phyloP scores from a whole-genome alignment of 208 protist genomes.

The Leishmania turanica region DNA sequence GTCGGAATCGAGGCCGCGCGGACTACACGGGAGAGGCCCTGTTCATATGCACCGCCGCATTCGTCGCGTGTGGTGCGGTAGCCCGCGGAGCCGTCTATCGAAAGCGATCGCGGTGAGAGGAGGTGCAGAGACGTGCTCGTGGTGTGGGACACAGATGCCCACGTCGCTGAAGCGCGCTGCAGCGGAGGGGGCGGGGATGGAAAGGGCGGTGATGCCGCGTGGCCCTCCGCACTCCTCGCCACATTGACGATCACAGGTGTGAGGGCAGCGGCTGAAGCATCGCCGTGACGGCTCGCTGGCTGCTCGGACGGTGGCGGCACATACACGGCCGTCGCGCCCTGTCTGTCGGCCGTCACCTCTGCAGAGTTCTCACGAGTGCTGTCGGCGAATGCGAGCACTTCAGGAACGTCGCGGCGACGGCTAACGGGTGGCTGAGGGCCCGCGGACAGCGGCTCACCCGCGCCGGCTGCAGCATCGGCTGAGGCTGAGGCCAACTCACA shows the following conservation, averaged over 20 bases:
- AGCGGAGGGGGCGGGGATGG: neutral
- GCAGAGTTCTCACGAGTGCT: neutral
- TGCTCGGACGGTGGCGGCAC: neutral
- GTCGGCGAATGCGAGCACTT: neutral
- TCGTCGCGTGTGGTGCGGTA: neutral
- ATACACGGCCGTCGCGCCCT: constrained; percentile 1
- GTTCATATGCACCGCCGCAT: neutral
- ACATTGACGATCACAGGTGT: neutral
- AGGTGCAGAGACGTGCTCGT: neutral
- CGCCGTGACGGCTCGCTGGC: too few species aligned
- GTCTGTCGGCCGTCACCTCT: neutral
- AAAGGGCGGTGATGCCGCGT: neutral
- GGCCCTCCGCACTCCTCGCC: neutral
- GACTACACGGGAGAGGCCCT: neutral
- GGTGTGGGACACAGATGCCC: neutral
- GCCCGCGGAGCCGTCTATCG: neutral
- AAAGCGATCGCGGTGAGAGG: constrained; percentile 12
- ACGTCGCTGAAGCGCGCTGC: neutral
- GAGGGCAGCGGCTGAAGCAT: neutral
- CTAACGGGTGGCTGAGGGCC: neutral
- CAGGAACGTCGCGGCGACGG: neutral
- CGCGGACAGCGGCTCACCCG: neutral
- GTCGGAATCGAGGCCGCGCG: constrained; percentile 18
- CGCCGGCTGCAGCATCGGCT: neutral
- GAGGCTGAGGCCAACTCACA: constrained; percentile 15